A percentile compares a stretch with the other conserved stretches of the same genome.
Conservation (phyloP, 257 asterid species). For the Paraleonurus japonicus region DNA sequence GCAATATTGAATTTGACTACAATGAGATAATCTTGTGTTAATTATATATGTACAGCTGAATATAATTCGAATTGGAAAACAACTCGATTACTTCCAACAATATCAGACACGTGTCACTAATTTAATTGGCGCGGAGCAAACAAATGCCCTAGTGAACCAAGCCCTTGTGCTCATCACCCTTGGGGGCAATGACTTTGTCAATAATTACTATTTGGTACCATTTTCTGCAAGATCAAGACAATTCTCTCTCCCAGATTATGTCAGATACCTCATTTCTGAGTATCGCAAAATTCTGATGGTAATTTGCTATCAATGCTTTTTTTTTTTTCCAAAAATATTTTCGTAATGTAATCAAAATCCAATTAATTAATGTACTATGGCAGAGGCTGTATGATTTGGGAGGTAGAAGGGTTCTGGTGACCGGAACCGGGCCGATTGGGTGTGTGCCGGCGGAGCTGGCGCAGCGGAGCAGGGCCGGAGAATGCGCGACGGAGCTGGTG, state of each 20-base stretch:
- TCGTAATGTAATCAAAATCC: too few species aligned
- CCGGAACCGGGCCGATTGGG: constrained; percentile 87
- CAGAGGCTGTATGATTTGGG: constrained; percentile 71
- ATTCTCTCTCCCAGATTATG: constrained; percentile 62
- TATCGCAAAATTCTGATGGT: constrained; percentile 66
- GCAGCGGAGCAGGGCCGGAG: constrained; percentile 57
- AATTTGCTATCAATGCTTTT: background rate
- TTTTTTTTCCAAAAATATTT: background rate
- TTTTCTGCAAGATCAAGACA: constrained; percentile 84
- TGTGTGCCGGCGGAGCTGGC: constrained; percentile 90
- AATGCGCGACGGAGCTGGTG: constrained; percentile 58
- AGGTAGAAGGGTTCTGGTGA: constrained; percentile 57
- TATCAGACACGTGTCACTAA: constrained; percentile 56
- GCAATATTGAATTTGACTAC: too few species aligned
- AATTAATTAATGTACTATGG: constrained; percentile 16
- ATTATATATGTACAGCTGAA: constrained; percentile 46
- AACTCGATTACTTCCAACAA: constrained; percentile 64
- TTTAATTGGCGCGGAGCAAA: constrained; percentile 50
- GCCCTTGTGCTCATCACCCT: constrained; percentile 82
- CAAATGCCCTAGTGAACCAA: constrained; percentile 51
- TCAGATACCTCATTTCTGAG: constrained; percentile 59
- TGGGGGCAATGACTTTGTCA: constrained; percentile 92
- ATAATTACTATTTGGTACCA: constrained; percentile 81
- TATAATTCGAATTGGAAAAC: constrained; percentile 60
- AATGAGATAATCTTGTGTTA: background rate